These are phyloP conservation scores for Mycena indigotica DNA, from an alignment of 768 basidiomycete species.

Conservation along the genomic window DNA sequence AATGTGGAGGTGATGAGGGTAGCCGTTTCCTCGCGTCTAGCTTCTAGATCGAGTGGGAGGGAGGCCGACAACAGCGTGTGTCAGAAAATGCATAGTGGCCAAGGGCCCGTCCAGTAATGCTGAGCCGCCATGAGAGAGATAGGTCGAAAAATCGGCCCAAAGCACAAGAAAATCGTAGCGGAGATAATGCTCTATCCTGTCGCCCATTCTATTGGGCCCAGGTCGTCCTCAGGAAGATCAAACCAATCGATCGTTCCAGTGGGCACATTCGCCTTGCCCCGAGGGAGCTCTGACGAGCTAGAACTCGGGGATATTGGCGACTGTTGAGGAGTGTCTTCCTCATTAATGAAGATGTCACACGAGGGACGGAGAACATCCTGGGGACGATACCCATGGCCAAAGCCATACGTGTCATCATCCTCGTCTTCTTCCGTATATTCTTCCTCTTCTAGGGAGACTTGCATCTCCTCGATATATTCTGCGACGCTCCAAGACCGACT, in stretches of 20 bases:
- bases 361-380: slow-evolving; percentile 13
- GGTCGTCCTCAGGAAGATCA: slow-evolving; percentile 17
- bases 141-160: too few species aligned
- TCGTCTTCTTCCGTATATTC: not conserved
- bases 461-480: not conserved
- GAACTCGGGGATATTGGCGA: not conserved
- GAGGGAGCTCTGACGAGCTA: not conserved
- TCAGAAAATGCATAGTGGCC: too few species aligned
- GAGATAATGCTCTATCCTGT: too few species aligned
- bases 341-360: slow-evolving; percentile 16
- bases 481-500: not conserved
- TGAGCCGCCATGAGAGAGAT: too few species aligned
- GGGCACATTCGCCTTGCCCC: slow-evolving; percentile 11
- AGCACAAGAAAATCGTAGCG: too few species aligned
- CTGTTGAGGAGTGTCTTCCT: not conserved
- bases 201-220: slow-evolving; percentile 9
- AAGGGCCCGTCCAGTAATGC: too few species aligned
- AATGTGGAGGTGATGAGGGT: too few species aligned
- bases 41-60: too few species aligned
- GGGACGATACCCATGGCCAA: not conserved
- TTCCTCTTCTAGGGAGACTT: not conserved
- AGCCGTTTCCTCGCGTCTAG: too few species aligned
- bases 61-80: too few species aligned
- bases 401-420: slow-evolving; percentile 3
- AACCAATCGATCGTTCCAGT: slow-evolving; percentile 17